These are phyloP conservation scores for Vitis vinifera DNA, from an alignment of 164 flowering plant species.

Conservation along the genomic window DNA sequence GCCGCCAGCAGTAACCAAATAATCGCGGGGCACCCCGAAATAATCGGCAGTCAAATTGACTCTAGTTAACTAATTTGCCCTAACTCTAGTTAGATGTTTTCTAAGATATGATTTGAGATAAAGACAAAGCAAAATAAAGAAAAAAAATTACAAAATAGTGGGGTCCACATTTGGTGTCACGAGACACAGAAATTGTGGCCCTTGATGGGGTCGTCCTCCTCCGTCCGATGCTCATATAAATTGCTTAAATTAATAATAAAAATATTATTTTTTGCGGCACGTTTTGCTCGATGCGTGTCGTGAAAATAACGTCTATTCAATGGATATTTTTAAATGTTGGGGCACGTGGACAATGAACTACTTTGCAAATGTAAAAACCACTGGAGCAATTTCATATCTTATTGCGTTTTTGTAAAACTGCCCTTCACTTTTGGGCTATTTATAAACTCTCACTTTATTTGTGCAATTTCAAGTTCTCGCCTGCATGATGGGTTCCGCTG, in stretches of 20 bases:
- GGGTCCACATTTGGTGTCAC: constrained; percentile 9
- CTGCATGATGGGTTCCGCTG: no score
- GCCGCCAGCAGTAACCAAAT: no score
- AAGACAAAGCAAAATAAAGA: not conserved
- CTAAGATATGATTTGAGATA: not conserved
- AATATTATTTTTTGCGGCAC: constrained; percentile 12
- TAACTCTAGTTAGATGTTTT: no score
- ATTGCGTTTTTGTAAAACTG: not conserved
- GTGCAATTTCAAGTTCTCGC: no score
- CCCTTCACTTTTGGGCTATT: no score
- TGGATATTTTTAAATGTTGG: not conserved
- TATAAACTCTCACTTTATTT: no score
- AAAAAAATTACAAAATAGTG: not conserved
- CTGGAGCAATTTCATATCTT: not conserved
- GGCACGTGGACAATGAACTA: constrained; percentile 17
- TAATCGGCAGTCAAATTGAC: no score
- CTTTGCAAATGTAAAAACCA: constrained; percentile 18
- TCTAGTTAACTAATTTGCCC: no score
- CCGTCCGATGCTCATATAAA: not conserved
- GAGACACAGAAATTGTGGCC: constrained; percentile 10
- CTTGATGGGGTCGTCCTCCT: constrained; percentile 10
- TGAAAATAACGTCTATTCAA: constrained; percentile 11
- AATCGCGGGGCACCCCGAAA: no score
- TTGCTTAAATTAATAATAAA: not conserved
- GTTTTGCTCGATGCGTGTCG: constrained; percentile 31